A percentile compares a stretch with the other conserved stretches of the same genome.
Evolutionary conservation across 495 filamentous ascomycete species (phyloP).

Genomic region (Daldinia loculata): DNA sequence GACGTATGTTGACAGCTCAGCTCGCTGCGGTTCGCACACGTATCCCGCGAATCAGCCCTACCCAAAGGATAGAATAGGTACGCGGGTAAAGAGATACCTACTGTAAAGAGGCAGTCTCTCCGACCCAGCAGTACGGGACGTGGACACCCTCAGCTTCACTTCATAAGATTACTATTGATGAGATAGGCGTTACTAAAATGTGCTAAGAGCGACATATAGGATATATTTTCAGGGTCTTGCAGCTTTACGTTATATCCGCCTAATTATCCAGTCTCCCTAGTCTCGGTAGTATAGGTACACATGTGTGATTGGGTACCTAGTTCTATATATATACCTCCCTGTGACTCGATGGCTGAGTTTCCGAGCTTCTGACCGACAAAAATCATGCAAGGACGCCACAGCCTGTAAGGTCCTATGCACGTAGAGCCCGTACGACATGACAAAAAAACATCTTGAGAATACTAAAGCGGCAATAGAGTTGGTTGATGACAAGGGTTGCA

Average conservation of each 20-base stretch:
- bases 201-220: neutral
- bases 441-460: neutral
- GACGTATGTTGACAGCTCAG: slow-evolving; percentile 1
- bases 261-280: slow-evolving; percentile 1
- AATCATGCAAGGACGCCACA: slow-evolving; percentile 21
- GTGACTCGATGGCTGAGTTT: neutral
- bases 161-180: neutral
- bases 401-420: slow-evolving; percentile 3
- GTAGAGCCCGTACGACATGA: neutral
- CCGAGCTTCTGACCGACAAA: slow-evolving; percentile 1
- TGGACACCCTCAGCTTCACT: neutral
- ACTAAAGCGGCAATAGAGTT: neutral
- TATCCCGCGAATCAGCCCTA: slow-evolving; percentile 1
- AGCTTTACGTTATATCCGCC: neutral
- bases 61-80: neutral
- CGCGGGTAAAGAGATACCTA: neutral
- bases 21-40: neutral
- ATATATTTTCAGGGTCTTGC: neutral
- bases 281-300: slow-evolving; percentile 2
- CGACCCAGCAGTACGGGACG: slow-evolving; percentile 5
- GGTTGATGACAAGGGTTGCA: slow-evolving; percentile 7
- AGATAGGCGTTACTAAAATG: neutral
- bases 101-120: neutral
- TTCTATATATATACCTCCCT: slow-evolving; percentile 6
- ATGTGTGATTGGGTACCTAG: neutral